Evolutionary conservation across 768 basidiomycete genomes (phyloP), one percentile per base, ranked within the genome.

Genomic region (Boletus rubropictus): DNA sequence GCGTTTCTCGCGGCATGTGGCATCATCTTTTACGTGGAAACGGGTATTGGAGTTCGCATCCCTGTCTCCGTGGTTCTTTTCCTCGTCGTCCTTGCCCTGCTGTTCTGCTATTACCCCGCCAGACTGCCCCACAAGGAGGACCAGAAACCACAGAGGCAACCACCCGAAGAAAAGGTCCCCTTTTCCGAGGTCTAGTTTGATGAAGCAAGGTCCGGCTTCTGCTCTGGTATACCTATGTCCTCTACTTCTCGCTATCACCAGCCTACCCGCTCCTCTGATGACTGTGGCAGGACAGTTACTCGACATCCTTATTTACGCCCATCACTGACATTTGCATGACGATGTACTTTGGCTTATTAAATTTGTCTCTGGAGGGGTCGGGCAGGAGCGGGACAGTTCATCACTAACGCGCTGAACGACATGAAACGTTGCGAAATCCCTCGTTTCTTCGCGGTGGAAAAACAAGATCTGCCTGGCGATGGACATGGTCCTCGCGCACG

Each of bases 1-100:
- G 55, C 63, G 4, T 74, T 75, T 55, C 32, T 70, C 3, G 20
- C 34, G 0, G 62, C 69, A 0, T 62, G 75, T 39, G 48, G 44
- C 5, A 39, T 65, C 34, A 42, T 57, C 29, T 69, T 65, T 52
- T 69, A 73, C 48, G 4, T 49, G 4, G 21, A 31, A 2, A 66
- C 65, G 24, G 57, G 39, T 2, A 36, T 47, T 6, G 18, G 46
- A n/a, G 61, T 67, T 15, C 68, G 62, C 20, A 34, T 64, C 8
- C 51, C 65, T 5, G 52, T 64, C 12, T 58, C 55, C 12, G 5
- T 63, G 28, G 45, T 61, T 1, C 62, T 68, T 31, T 44, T 58
- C 14, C 0, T 66, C 6, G 22, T 58, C 24, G 18, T 52, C 7
- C 25, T 62, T 5, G 56, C 53, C 11, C 44, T 74, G 8, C 51